Evolutionary conservation across 305 asterid species (phyloP).

Genomic region (Fraxinus angustifolia): DNA sequence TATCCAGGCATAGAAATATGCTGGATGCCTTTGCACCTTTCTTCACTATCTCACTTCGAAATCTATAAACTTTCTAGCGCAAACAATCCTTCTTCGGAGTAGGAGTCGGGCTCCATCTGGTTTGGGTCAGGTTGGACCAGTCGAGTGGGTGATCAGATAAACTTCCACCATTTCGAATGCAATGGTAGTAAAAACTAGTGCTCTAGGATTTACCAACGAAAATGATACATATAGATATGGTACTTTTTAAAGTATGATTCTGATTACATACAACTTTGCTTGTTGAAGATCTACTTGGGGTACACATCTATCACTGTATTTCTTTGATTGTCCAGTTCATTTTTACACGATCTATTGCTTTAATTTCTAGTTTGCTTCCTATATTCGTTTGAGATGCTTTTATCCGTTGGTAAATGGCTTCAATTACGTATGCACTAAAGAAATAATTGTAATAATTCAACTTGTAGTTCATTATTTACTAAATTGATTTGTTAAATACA

Average conservation of each 20-base stretch:
- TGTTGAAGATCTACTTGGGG: neutral
- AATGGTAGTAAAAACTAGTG: neutral
- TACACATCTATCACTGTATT: neutral
- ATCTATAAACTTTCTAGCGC: neutral
- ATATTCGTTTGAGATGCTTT: neutral
- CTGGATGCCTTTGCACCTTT: conserved; percentile 17
- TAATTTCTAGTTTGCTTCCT: neutral
- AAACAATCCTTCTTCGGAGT: neutral
- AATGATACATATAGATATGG: neutral
- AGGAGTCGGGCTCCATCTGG: too few species aligned
- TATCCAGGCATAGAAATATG: conserved; percentile 12
- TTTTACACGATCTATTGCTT: neutral
- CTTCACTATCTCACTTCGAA: conserved; percentile 1
- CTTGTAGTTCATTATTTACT: neutral
- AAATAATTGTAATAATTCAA: neutral
- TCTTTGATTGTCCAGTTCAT: neutral
- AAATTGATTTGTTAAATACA: neutral
- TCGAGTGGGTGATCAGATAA: neutral
- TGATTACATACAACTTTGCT: neutral
- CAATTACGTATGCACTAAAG: neutral
- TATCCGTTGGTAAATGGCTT: neutral
- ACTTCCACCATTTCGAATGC: neutral
- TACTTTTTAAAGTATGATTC: neutral
- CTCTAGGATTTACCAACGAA: neutral
- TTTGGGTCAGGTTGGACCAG: too few species aligned